Percentiles rank a stretch among this genome's conserved stretches.
Evolutionary conservation across 768 basidiomycete genomes (phyloP).

Genomic region (Leccinum variicolor): DNA sequence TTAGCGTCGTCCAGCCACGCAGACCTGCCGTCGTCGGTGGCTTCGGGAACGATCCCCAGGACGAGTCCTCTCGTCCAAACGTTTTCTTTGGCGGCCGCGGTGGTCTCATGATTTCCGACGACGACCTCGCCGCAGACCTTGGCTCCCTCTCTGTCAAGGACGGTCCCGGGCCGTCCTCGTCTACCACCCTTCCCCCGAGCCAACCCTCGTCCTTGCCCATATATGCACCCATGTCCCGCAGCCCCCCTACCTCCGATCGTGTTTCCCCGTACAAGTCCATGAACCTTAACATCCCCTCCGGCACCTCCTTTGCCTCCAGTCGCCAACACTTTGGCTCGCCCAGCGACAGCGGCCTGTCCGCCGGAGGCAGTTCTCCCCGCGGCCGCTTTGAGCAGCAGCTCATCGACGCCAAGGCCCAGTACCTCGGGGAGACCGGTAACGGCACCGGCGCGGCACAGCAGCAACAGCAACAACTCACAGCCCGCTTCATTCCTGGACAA

Average conservation of each 20-base stretch:
- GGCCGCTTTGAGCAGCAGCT: slow-evolving; percentile 46
- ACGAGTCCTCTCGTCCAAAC: slow-evolving; percentile 35
- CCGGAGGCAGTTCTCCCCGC: slow-evolving; percentile 48
- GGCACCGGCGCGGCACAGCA: slow-evolving; percentile 17
- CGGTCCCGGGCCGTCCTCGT: slow-evolving; percentile 36
- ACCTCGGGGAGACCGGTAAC: slow-evolving; percentile 20
- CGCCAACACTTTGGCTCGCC: slow-evolving; percentile 55
- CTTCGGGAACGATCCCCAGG: slow-evolving; percentile 49
- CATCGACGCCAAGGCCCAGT: slow-evolving; percentile 39
- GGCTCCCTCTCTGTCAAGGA: slow-evolving; percentile 53
- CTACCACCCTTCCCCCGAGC: slow-evolving; percentile 50
- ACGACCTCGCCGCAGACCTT: slow-evolving; percentile 74
- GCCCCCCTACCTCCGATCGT: slow-evolving; percentile 52
- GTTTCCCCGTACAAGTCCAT: slow-evolving; percentile 58
- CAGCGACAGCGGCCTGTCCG: slow-evolving; percentile 56
- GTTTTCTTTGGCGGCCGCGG: slow-evolving; percentile 46
- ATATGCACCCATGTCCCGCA: slow-evolving; percentile 66
- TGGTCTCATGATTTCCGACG: slow-evolving; percentile 70
- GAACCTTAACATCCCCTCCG: slow-evolving; percentile 54
- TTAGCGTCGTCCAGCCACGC: slow-evolving; percentile 77
- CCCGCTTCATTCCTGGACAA: slow-evolving; percentile 63
- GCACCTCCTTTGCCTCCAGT: slow-evolving; percentile 37
- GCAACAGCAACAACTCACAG: slow-evolving; percentile 38
- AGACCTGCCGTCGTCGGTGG: slow-evolving; percentile 58
- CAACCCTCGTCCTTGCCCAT: slow-evolving; percentile 77